Percentiles rank a stretch among this genome's conserved stretches.
phyloP scores from a whole-genome alignment of 306 rosid genomes.

The Citrullus colocynthis region DNA sequence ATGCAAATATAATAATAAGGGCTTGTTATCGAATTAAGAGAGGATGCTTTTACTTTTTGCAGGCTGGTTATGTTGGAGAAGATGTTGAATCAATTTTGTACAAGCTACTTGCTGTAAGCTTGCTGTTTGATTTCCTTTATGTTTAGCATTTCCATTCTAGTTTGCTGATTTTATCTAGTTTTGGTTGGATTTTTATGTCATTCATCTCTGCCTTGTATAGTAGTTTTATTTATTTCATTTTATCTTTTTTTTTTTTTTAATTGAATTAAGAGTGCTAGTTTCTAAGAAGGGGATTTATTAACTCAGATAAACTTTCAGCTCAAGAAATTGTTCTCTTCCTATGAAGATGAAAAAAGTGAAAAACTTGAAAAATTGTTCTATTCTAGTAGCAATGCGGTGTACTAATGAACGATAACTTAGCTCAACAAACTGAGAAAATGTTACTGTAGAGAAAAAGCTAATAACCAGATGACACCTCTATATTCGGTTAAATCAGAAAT shows the following conservation, averaged over 20 bases:
- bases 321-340: background rate
- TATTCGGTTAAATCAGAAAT: background rate
- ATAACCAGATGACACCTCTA: background rate
- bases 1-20: background rate
- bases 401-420: background rate
- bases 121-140: slow-evolving; percentile 3
- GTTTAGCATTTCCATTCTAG: background rate
- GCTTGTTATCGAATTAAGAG: slow-evolving; percentile 14
- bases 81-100: slow-evolving; percentile 88
- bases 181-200: background rate
- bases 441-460: background rate
- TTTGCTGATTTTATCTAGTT: background rate
- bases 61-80: slow-evolving; percentile 99
- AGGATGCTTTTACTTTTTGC: slow-evolving; percentile 24
- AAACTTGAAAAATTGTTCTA: background rate
- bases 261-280: background rate
- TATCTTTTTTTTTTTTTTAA: background rate
- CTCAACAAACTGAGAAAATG: background rate
- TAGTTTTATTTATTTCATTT: background rate
- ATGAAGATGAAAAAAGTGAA: background rate
- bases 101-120: slow-evolving; percentile 77
- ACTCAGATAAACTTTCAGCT: background rate
- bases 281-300: background rate
- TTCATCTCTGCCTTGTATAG: background rate
- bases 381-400: background rate